Evolutionary conservation across 2,329 filamentous ascomycete genomes (phyloP), one percentile per base, ranked within the genome.

Genomic region (Penicillium brevicompactum): DNA sequence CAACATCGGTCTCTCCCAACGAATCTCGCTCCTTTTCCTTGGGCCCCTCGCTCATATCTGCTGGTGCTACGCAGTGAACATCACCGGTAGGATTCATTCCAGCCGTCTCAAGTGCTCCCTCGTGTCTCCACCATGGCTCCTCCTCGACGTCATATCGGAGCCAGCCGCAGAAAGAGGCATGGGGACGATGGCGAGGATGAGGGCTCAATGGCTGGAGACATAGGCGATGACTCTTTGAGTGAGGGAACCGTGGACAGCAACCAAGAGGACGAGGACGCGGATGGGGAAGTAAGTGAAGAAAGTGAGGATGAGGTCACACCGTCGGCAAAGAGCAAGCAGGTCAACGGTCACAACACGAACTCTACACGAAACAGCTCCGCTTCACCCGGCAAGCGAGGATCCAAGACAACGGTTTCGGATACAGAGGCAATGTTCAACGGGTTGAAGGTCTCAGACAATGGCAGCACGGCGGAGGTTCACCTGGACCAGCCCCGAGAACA

Each of bases 341-440:
- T 60, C 46, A 68, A 70, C 52, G 66, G 69, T 48, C 58, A 74
- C 61, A 59, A 67, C 52, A 46, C 67, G 30, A 61, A 70, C 56
- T 64, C 62, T 53, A 74, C 70, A 56, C 65, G 70, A 47, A 60
- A 53, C 47, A 78, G 75, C 58, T 72, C 74, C 47, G 51, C 57
- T 46, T 67, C 67, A 27, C 63, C 64, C 47, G 65, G 55, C 54
- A 75, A 71, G 61, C 67, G 62, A 65, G 60, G 61, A 11, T 62
- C 72, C 64, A 62, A 68, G 57, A 58, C 76, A 46, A 71, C 77
- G 2, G 73, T 79, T 30, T 76, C 80, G 40, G 84, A 87, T 66
- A 86, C 84, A 3, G 79, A 85, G 61, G 79, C 80, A 21, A 86
- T 86, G 83, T 74, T 86, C 74, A 84, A 84, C 55, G 84, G 83